Conservation (phyloP, 495 filamentous ascomycete species). For the Evansstolkia leycettana region DNA sequence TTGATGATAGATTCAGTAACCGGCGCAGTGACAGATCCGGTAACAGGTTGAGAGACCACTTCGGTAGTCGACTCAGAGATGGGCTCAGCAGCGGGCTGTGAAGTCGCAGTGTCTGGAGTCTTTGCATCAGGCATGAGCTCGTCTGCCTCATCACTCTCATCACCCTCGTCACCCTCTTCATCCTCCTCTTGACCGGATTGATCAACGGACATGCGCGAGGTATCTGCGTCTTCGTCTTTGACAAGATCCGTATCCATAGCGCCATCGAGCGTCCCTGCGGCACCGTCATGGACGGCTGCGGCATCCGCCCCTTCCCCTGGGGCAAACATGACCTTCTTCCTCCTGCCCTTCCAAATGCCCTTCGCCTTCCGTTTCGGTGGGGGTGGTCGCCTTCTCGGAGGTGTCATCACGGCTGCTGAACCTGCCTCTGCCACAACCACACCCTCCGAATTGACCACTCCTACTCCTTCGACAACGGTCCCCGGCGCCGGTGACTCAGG, state of each 20-base stretch:
- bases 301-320: conserved; percentile 30
- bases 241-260: conserved; percentile 5
- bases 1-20: not conserved
- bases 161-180: conserved; percentile 28
- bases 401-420: conserved; percentile 28
- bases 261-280: conserved; percentile 11
- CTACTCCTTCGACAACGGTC: conserved; percentile 48
- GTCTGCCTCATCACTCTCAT: conserved; percentile 46
- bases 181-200: conserved; percentile 33
- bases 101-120: conserved; percentile 27
- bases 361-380: conserved; percentile 67
- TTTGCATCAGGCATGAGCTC: conserved; percentile 42
- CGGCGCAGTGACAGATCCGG: not conserved
- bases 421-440: conserved; percentile 44
- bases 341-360: conserved; percentile 53
- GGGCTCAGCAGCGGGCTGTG: conserved; percentile 13
- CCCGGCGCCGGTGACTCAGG: conserved; percentile 41
- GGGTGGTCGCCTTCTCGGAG: conserved; percentile 51
- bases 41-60: not conserved
- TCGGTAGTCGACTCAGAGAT: not conserved
- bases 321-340: conserved; percentile 50
- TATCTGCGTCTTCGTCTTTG: conserved; percentile 24
- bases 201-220: conserved; percentile 21
- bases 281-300: conserved; percentile 20
- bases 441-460: conserved; percentile 47